A percentile compares a stretch with the other conserved stretches of the same genome.
These are phyloP conservation scores for Cladobotryum protrusum DNA, from an alignment of 2,329 filamentous ascomycete genomes.

Conservation along the genomic window DNA sequence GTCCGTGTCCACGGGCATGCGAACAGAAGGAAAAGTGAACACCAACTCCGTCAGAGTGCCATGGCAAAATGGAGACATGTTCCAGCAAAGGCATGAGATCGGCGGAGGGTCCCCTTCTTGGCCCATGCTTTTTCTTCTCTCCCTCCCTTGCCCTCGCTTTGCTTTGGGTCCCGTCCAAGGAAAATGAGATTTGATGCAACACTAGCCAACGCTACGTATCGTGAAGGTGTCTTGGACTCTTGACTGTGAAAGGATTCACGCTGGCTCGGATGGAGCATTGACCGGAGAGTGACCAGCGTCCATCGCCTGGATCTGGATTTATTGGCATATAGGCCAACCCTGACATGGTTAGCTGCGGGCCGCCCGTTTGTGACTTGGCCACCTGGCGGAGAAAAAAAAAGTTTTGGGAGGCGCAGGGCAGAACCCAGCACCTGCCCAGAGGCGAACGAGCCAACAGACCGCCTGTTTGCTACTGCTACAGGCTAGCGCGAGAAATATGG, in stretches of 20 bases:
- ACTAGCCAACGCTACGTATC: too few species aligned
- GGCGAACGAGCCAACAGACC: slow-evolving; percentile 4
- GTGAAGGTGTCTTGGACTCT: too few species aligned
- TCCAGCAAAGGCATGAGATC: slow-evolving; percentile 4
- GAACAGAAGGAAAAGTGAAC: slow-evolving; percentile 2
- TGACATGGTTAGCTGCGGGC: slow-evolving; percentile 10
- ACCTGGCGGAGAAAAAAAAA: background rate
- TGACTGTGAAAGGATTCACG: slow-evolving; percentile 7
- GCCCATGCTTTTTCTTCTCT: background rate
- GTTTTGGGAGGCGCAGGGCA: slow-evolving; percentile 5
- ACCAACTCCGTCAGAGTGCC: background rate
- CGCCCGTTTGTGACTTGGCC: slow-evolving; percentile 5
- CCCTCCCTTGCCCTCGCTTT: background rate
- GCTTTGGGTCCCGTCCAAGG: background rate
- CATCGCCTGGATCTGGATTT: slow-evolving; percentile 1
- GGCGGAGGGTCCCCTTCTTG: slow-evolving; percentile 3
- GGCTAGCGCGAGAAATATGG: too few species aligned
- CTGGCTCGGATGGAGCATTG: background rate
- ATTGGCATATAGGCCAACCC: slow-evolving; percentile 2
- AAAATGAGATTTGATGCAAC: background rate
- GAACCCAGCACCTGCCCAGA: slow-evolving; percentile 4
- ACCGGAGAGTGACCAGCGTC: background rate
- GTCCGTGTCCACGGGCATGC: slow-evolving; percentile 1
- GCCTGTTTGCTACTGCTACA: slow-evolving; percentile 3
- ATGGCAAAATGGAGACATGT: background rate